phyloP scores from a whole-genome alignment of 768 basidiomycete species.

The Xanthoconium purpureum region DNA sequence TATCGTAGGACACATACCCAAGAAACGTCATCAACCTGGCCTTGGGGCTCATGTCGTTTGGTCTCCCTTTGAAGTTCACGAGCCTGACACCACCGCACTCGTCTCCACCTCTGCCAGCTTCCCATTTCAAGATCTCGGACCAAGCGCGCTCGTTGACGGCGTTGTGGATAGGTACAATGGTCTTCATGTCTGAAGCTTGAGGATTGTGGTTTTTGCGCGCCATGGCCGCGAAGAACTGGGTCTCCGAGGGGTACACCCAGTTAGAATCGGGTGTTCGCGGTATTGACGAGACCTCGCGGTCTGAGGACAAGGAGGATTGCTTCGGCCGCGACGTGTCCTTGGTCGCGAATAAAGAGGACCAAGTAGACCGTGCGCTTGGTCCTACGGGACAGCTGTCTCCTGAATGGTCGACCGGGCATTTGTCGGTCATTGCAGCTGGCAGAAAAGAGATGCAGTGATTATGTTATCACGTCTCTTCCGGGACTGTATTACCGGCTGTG shows the following conservation, averaged over 20 bases:
- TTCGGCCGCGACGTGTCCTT: conserved; percentile 6
- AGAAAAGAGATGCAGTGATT: conserved; percentile 7
- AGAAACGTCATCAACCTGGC: conserved; percentile 80
- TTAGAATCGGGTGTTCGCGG: conserved; percentile 68
- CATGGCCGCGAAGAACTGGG: conserved; percentile 99
- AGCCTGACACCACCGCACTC: conserved; percentile 78
- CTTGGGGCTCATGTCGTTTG: conserved; percentile 73
- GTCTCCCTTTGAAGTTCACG: conserved; percentile 88
- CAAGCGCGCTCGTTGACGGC: conserved; percentile 96
- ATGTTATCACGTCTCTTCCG: conserved; percentile 11
- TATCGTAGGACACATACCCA: conserved; percentile 56
- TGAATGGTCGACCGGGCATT: conserved; percentile 48
- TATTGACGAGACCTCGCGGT: conserved; percentile 86
- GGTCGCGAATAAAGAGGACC: conserved; percentile 34
- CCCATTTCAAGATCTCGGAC: conserved; percentile 81
- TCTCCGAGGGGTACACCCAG: conserved; percentile 98
- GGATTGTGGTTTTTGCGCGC: conserved; percentile 91
- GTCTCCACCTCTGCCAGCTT: conserved; percentile 75
- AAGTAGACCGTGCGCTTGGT: conserved; percentile 47
- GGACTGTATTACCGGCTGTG: background rate
- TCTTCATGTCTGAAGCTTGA: conserved; percentile 84
- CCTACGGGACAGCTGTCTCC: conserved; percentile 62
- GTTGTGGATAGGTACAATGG: conserved; percentile 97
- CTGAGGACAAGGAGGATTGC: conserved; percentile 49
- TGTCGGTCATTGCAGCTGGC: conserved; percentile 26